Conservation (phyloP, 495 filamentous ascomycete genomes). For the Lasiosphaeria miniovina region DNA sequence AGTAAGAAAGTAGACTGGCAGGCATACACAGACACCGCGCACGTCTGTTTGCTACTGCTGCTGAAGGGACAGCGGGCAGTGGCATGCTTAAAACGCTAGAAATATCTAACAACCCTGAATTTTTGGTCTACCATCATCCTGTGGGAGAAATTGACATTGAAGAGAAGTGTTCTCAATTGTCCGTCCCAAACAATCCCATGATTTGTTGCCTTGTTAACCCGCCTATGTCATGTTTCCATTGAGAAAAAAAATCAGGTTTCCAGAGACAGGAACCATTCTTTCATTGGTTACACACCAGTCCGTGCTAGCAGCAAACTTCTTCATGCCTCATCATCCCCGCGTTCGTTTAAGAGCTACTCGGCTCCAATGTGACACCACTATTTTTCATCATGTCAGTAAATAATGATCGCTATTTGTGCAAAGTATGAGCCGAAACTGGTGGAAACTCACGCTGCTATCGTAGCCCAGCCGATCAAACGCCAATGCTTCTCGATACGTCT, state of each 20-base stretch:
- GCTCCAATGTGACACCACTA: constrained; percentile 43
- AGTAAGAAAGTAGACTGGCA: constrained; percentile 59
- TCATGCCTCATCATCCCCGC: constrained; percentile 16
- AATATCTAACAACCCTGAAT: neutral
- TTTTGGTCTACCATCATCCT: neutral
- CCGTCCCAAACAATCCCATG: neutral
- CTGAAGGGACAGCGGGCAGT: neutral
- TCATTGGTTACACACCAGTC: neutral
- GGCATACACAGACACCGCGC: neutral
- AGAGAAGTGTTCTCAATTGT: neutral
- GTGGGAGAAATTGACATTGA: neutral
- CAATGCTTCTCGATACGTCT: constrained; percentile 99
- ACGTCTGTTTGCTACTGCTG: neutral
- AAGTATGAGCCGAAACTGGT: neutral
- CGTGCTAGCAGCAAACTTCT: neutral
- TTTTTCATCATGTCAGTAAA: constrained; percentile 12
- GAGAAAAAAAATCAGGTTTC: no score
- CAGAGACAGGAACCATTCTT: constrained; percentile 6
- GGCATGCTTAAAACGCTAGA: constrained; percentile 2
- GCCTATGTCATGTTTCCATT: no score
- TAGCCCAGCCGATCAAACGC: constrained; percentile 97
- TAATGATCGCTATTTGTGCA: neutral
- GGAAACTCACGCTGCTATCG: constrained; percentile 60
- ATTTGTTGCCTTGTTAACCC: neutral
- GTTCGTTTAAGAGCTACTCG: constrained; percentile 27